Evolutionary conservation across 768 basidiomycete genomes (phyloP), one percentile per base, ranked within the genome.

Genomic region (Dentipellis fragilis): DNA sequence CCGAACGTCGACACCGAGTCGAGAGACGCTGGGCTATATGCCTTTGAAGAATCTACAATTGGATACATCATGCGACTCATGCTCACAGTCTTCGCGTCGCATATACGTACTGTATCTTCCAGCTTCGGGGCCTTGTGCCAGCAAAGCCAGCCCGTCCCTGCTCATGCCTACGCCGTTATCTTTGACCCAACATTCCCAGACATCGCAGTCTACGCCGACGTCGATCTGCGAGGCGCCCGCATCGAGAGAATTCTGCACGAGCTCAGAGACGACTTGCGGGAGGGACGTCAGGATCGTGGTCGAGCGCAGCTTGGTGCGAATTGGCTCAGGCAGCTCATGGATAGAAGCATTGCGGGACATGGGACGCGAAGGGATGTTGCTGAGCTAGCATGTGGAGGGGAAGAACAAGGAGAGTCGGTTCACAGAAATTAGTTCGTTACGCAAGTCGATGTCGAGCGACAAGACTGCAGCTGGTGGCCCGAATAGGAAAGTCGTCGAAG

Each of bases 181-280:
- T 62, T 78, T 77, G 9, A 94, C 87, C 81, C 89, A 86, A 63
- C 91, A 85, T 7, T 76, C 74, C 90, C 92, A 94, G 46, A 85
- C 81, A 46, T 78, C 79, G 51, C 81, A 81, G 64, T 93, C 80
- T 1, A 96, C 65, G 3, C 85, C 83, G 49, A 93, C 72, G 42
- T 87, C 83, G 51, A 98, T 74, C 19, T 77, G 75, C 14, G 68
- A 73, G 0, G 93, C 82, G 29, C 75, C 75, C 2, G 94, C 90
- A 63, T 98, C 95, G 9, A 97, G 74, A 2, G 90, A 78, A 67
- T 98, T 98, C 67, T 94, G 93, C 10, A 93, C 68, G 37, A 98
- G 80, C 68, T 97, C 93, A 1, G 84, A 84, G 19, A 94, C 73
- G 56, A 94, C 74, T 65, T 87, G 83, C 8, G 87, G 76, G 23